Evolutionary conservation across 441 rosid genomes (phyloP).

Genomic region (Populus hybrid): DNA sequence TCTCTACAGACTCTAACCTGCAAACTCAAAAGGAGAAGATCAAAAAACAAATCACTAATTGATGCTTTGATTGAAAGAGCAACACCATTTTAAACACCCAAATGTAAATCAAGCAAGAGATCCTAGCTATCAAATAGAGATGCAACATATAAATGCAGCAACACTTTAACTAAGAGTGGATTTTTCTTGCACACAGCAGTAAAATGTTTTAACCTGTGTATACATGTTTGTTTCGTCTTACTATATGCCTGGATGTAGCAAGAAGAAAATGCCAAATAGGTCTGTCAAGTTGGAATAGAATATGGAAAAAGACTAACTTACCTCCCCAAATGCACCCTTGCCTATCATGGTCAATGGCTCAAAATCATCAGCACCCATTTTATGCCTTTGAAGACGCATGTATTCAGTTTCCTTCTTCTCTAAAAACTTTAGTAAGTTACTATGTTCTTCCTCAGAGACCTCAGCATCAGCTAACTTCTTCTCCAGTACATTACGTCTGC

Average conservation of each 20-base stretch:
- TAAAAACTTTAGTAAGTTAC: constrained; percentile 65
- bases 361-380: constrained; percentile 97
- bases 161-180: neutral
- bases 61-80: neutral
- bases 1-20: constrained; percentile 92
- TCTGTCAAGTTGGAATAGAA: neutral
- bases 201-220: neutral
- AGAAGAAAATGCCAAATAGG: neutral
- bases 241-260: neutral
- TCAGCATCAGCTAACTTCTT: constrained; percentile 94
- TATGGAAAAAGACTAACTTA: constrained; percentile 16
- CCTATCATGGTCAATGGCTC: constrained; percentile 99
- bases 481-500: constrained; percentile 81
- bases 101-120: neutral
- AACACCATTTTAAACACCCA: neutral
- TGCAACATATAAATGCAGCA: neutral
- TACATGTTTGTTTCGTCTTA: neutral
- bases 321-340: constrained; percentile 98
- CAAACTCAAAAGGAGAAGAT: constrained; percentile 14
- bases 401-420: constrained; percentile 96
- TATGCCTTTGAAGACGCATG: constrained; percentile 95
- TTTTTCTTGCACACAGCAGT: neutral
- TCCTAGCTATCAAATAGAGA: neutral
- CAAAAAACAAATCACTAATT: neutral
- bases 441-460: constrained; percentile 85